A percentile compares a stretch with the other conserved stretches of the same genome.
These are phyloP conservation scores for Aspergillus funiculosus DNA, from an alignment of 495 filamentous ascomycete species.

Conservation along the genomic window DNA sequence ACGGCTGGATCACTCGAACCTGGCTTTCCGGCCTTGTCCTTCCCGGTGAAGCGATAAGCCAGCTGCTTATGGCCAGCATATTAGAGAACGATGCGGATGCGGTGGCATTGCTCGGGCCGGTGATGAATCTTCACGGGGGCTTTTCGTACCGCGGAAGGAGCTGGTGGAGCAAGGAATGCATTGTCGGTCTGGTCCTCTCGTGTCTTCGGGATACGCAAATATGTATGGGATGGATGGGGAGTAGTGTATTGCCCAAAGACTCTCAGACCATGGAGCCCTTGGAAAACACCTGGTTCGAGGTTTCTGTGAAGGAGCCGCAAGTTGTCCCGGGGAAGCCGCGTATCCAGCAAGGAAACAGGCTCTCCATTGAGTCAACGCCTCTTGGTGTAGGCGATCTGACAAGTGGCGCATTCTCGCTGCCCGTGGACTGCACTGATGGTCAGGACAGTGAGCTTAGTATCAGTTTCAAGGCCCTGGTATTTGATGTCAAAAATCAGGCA, in stretches of 20 bases:
- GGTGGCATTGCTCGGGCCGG: conserved; percentile 57
- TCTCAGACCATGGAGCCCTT: conserved; percentile 27
- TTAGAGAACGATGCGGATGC: conserved; percentile 69
- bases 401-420: conserved; percentile 40
- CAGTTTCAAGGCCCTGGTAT: conserved; percentile 18
- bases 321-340: conserved; percentile 25
- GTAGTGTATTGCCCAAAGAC: conserved; percentile 45
- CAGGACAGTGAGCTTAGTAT: conserved; percentile 12
- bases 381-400: conserved; percentile 40
- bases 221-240: conserved; percentile 74
- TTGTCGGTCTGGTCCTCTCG: conserved; percentile 70
- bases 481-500: conserved; percentile 22
- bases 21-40: conserved; percentile 75
- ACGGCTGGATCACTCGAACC: conserved; percentile 76
- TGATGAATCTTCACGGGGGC: conserved; percentile 71
- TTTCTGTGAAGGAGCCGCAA: conserved; percentile 38
- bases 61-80: conserved; percentile 72
- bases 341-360: conserved; percentile 35
- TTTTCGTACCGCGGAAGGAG: conserved; percentile 64
- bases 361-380: conserved; percentile 34
- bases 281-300: conserved; percentile 60
- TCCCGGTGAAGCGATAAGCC: conserved; percentile 65
- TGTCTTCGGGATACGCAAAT: conserved; percentile 59
- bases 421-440: conserved; percentile 20
- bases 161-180: conserved; percentile 78